Evolutionary conservation across 257 asterid genomes (phyloP), one percentile per base, ranked within the genome.

Genomic region (Rehmannia glutinosa): DNA sequence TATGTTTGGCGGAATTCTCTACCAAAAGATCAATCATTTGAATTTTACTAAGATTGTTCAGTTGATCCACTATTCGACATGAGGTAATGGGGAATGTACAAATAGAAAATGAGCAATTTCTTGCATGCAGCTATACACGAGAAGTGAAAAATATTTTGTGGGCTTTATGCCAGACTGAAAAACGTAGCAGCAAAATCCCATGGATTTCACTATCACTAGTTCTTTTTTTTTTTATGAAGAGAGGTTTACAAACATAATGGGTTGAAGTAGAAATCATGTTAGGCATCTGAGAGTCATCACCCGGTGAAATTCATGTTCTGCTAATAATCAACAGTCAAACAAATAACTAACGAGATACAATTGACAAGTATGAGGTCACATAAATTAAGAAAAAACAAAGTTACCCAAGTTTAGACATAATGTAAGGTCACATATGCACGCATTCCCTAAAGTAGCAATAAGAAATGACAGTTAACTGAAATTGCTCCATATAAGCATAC

Each of bases 271-370:
- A n/a, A n/a, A n/a, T n/a, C n/a, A n/a, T n/a, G n/a, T n/a, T n/a
- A n/a, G n/a, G n/a, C n/a, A n/a, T 46, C 52, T n/a, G 52, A 56
- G 73, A 56, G 73, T 27, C 47, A 65, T 32, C 12, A 66, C 25
- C 24, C 10, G 27, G 71, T 54, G 61, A n/a, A 66, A 36, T 2
- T 50, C 1, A n/a, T 20, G 47, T 51, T 32, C n/a, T n/a, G n/a
- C n/a, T n/a, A n/a, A n/a, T n/a, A n/a, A n/a, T n/a, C 16, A 16
- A 35, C 41, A 15, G 42, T 24, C 39, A n/a, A n/a, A n/a, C n/a
- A n/a, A n/a, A n/a, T n/a, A 23, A 33, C 41, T 21, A 17, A 15
- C 5, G 16, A 24, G 16, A 24, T 2, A 67, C 17, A 9, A 64
- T 64, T 33, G 35, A 35, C 71, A 19, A 39, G 50, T 28, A 38